Evolutionary conservation across 2,329 filamentous ascomycete genomes (phyloP), one percentile per base, ranked within the genome.

Genomic region (Trichoderma endophyticum): DNA sequence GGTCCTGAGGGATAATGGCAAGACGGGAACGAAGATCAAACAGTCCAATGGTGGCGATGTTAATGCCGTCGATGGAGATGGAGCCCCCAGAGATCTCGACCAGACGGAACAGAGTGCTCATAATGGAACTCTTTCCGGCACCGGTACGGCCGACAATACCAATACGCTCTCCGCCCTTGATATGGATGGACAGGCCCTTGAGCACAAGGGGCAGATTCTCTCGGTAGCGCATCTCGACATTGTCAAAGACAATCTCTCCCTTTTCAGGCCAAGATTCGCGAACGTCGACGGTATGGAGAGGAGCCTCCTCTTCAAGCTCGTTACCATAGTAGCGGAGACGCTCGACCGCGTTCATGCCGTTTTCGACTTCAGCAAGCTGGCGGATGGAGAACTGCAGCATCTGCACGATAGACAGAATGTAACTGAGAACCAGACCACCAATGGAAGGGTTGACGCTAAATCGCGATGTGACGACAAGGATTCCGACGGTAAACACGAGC

Each of bases 331-430:
- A 94, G 79, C 94, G 90, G 39, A 98, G 86, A 64, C 96, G 91
- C 82, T 98, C 95, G 0, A 97, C 96, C 0, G 95, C 91, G 80
- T 98, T 98, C 95, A 98, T 98, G 79, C 95, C 94, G 82, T 98
- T 98, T 81, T 98, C 95, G 9, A 98, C 94, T 81, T 98, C 95
- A 30, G 95, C 95, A 8, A 98, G 86, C 82, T 98, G 95, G 21
- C 96, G 90, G 21, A 98, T 93, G 0, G 94, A 95, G 81, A 98
- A 98, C 79, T 98, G 95, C 75, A 98, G 91, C 92, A 98, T 94
- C 81, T 97, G 93, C 21, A 97, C 94, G 77, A 98, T 97, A 15
- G 92, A 89, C 21, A 99, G 87, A 78, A 98, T 97, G 81, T 98
- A 98, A 61, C 93, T 96, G 26, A 99, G 86, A 0, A 98, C 94